phyloP scores from a whole-genome alignment of 148 eudicot species.

The Persicaria tinctoria region DNA sequence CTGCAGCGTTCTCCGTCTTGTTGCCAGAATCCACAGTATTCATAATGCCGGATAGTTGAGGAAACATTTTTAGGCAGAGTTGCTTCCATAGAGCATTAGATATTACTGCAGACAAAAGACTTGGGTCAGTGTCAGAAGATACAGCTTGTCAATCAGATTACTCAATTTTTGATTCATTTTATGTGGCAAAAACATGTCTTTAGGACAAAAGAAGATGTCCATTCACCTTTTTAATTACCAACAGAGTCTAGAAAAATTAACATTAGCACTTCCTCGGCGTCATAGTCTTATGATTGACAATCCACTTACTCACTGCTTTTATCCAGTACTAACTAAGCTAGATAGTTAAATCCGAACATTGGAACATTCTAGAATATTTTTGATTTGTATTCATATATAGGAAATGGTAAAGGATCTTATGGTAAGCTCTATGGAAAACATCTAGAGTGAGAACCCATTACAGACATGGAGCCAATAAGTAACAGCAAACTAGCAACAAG shows the following conservation, averaged over 20 bases:
- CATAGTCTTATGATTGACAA: no score
- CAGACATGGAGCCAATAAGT: background rate
- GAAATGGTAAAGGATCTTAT: background rate
- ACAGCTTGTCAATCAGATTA: background rate
- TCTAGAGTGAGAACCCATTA: background rate
- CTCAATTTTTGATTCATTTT: background rate
- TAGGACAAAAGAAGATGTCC: background rate
- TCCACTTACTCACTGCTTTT: no score
- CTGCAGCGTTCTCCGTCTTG: background rate
- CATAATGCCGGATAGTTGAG: constrained; percentile 45
- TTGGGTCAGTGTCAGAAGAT: background rate
- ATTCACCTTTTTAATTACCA: background rate
- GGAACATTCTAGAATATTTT: background rate
- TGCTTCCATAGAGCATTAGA: constrained; percentile 55
- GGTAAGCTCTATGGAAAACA: background rate
- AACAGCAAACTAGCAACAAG: background rate
- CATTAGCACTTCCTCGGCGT: background rate
- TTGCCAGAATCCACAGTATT: constrained; percentile 12
- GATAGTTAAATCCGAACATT: background rate
- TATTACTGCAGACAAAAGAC: constrained; percentile 41
- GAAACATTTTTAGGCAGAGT: constrained; percentile 49
- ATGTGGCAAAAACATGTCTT: background rate
- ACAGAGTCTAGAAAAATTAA: background rate
- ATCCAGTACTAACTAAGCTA: background rate
- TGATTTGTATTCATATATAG: background rate